These are phyloP conservation scores for Chlorencoelia australis DNA, from an alignment of 2,329 filamentous ascomycete species.

Conservation along the genomic window DNA sequence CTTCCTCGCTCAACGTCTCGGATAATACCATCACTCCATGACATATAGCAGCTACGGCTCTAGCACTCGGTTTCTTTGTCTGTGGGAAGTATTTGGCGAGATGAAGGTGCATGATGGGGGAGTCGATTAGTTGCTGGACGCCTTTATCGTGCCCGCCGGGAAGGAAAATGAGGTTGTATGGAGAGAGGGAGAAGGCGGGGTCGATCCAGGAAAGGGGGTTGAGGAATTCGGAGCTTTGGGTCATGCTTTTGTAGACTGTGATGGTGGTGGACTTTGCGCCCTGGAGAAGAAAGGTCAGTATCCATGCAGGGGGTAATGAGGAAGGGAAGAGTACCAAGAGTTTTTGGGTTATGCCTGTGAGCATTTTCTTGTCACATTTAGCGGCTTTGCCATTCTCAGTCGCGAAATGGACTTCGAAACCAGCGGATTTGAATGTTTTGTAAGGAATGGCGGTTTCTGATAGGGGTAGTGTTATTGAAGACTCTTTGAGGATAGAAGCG, in stretches of 20 bases:
- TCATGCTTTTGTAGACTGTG: constrained; percentile 35
- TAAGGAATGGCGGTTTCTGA: constrained; percentile 42
- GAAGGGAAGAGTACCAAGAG: constrained; percentile 40
- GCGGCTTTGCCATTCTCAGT: constrained; percentile 39
- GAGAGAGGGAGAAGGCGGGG: constrained; percentile 33
- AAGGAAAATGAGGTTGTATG: constrained; percentile 39
- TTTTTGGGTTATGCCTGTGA: constrained; percentile 38
- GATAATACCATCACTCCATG: constrained; percentile 43
- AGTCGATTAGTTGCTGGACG: constrained; percentile 42
- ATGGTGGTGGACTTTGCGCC: constrained; percentile 36
- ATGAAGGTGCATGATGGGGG: constrained; percentile 33
- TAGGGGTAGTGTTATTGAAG: background rate
- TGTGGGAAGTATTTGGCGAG: constrained; percentile 38
- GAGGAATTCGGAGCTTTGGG: constrained; percentile 31
- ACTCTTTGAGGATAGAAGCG: background rate
- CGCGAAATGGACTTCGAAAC: constrained; percentile 38
- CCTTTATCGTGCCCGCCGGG: constrained; percentile 44
- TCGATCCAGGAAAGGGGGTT: constrained; percentile 37
- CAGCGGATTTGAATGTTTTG: constrained; percentile 36
- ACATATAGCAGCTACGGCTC: constrained; percentile 39
- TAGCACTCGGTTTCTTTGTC: constrained; percentile 35
- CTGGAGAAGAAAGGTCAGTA: constrained; percentile 49
- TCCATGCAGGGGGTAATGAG: too few species aligned
- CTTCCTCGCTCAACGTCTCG: constrained; percentile 26
- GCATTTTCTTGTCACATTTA: constrained; percentile 39